Evolutionary conservation across 352 stramenopile genomes (phyloP).

Genomic region (Albugo candida): DNA sequence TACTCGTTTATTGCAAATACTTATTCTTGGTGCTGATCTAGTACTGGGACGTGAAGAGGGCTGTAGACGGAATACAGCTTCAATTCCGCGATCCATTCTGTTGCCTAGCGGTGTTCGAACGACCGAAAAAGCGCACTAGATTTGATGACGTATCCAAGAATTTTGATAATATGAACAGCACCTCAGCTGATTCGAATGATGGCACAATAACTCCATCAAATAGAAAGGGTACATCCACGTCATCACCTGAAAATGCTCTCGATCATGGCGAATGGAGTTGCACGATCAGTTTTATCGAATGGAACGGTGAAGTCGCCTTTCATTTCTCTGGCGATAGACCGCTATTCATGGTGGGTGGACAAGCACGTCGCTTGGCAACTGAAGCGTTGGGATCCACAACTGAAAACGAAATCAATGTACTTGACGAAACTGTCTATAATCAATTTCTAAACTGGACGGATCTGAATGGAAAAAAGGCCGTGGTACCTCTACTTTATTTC

Average conservation of each 20-base stretch:
- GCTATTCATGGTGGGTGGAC: slow-evolving; percentile 58
- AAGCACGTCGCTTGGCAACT: slow-evolving; percentile 58
- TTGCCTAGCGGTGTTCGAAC: slow-evolving; percentile 25
- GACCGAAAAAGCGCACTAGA: not conserved
- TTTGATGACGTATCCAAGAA: not conserved
- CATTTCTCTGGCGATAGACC: slow-evolving; percentile 52
- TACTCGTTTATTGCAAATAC: no score
- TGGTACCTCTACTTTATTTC: slow-evolving; percentile 55
- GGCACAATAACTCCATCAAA: no score
- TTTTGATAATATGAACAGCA: no score
- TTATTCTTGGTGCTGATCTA: no score
- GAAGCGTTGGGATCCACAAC: slow-evolving; percentile 20
- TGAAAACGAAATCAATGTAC: slow-evolving; percentile 12
- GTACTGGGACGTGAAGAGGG: slow-evolving; percentile 46
- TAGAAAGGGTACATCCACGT: not conserved
- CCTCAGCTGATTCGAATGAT: no score
- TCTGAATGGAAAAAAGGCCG: slow-evolving; percentile 20
- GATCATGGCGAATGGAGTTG: slow-evolving; percentile 48
- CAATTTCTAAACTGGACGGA: slow-evolving; percentile 55
- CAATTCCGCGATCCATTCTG: slow-evolving; percentile 59
- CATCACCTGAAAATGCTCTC: slow-evolving; percentile 16
- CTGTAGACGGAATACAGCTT: slow-evolving; percentile 57
- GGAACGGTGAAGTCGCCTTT: slow-evolving; percentile 52
- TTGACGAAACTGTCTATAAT: slow-evolving; percentile 63
- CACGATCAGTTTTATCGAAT: slow-evolving; percentile 76